These are phyloP conservation scores for Amauroascus verrucosus DNA, from an alignment of 2,329 filamentous ascomycete species.

Conservation along the genomic window DNA sequence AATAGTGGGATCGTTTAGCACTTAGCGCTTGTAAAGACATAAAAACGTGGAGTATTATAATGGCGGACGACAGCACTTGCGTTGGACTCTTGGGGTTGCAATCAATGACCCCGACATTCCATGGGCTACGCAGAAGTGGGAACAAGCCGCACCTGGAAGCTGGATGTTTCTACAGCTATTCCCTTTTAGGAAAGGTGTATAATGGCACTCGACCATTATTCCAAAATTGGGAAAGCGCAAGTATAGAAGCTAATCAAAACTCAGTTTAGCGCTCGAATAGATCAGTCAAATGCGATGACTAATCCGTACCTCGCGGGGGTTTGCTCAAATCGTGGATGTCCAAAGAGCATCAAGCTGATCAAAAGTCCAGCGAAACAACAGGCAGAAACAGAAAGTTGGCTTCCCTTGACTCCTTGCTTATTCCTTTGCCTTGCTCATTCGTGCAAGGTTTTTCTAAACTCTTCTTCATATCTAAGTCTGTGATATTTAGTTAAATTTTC, in stretches of 20 bases:
- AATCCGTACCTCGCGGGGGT: no score
- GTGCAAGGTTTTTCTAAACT: no score
- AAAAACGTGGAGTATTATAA: not conserved
- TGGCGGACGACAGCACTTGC: not conserved
- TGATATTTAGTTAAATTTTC: no score
- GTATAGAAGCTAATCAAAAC: not conserved
- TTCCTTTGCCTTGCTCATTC: no score
- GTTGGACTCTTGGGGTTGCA: not conserved
- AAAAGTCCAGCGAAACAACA: no score
- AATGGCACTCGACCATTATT: not conserved
- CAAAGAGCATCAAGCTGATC: no score
- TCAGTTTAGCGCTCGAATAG: not conserved
- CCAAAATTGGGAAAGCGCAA: not conserved
- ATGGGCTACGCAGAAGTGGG: not conserved
- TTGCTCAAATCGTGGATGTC: no score
- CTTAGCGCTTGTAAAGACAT: not conserved
- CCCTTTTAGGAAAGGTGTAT: not conserved
- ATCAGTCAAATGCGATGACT: not conserved
- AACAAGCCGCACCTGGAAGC: not conserved
- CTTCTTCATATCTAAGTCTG: no score
- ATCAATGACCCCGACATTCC: not conserved
- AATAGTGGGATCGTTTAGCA: not conserved
- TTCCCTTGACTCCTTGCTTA: no score
- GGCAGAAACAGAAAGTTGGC: no score
- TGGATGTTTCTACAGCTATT: not conserved